Evolutionary conservation across 2,329 filamentous ascomycete species (phyloP), one percentile per base, ranked within the genome.

Genomic region (Gnomoniopsis sp.): DNA sequence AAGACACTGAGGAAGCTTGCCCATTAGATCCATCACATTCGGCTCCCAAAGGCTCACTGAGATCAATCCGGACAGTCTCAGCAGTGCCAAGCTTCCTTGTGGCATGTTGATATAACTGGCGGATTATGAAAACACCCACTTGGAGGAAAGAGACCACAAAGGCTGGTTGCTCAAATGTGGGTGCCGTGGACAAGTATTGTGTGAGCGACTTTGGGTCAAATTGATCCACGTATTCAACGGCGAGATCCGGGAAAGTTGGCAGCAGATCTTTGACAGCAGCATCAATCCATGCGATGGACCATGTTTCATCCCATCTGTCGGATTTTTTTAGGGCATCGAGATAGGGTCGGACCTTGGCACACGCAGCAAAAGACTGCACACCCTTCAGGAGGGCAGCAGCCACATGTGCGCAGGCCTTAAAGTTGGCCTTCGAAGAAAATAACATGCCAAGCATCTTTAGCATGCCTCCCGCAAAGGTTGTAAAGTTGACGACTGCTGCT

Each of bases 381-480:
- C 60, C 60, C 23, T 55, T 36, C 17, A 44, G 36, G 19, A 62
- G 36, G 17, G 57, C 57, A 21, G 53, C 53, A 30, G 53, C 46
- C 19, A 57, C 53, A 26, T 51, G 33, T 3, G 57, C 50, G 22
- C 44, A 57, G 22, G 58, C 58, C 14, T 30, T 49, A 15, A 53
- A 50, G 23, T 52, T 53, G 3, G 50, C 49, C 44, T 41, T 55
- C 6, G 53, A 34, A 10, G 51, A 38, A 33, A 53, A 59, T 11
- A 62, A 41, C 3, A 50, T 46, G 55, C 53, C 55, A 36, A 62
- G 22, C n/a, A 59, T 46, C 17, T 59, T 59, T 26, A 62, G 57
- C 6, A 81, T 62, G 2, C 70, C 65, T 43, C 71, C 68, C 26
- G 73, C 65, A 19, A 79, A 70, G 6, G 70, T 72, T 12, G 79